Conservation (phyloP, 176 grass and related monocot genomes). For the Rhynchospora pubera region DNA sequence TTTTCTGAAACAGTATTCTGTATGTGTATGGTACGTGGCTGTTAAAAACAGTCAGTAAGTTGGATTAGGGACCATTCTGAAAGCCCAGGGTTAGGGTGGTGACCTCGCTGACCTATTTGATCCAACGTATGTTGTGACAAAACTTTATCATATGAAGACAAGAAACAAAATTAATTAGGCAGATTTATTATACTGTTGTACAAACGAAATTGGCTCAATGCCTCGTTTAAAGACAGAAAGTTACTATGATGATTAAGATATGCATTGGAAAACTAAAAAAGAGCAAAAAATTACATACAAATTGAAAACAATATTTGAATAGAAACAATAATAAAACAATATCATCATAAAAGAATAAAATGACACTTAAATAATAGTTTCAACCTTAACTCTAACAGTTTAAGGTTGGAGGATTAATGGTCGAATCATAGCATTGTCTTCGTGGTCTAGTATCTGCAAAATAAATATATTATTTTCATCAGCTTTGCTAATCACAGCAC, state of each 20-base stretch:
- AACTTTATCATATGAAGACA: not conserved
- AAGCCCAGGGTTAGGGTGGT: too few species aligned
- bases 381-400: not conserved
- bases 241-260: not conserved
- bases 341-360: not conserved
- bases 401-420: conserved; percentile 30
- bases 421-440: conserved; percentile 30
- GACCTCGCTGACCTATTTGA: not conserved
- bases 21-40: too few species aligned
- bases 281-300: not conserved
- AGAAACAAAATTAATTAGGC: not conserved
- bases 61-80: too few species aligned
- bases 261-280: not conserved
- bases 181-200: not conserved
- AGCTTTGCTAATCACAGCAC: not conserved
- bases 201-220: not conserved
- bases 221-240: not conserved
- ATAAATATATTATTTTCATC: not conserved
- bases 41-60: too few species aligned
- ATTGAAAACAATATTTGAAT: conserved; percentile 1
- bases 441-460: conserved; percentile 32
- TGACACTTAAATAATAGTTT: not conserved
- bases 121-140: not conserved
- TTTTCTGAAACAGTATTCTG: too few species aligned
- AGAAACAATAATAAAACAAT: not conserved